A percentile compares a stretch with the other conserved stretches of the same genome.
phyloP scores from a whole-genome alignment of 768 basidiomycete genomes.

The Panaeolus papilionaceus region DNA sequence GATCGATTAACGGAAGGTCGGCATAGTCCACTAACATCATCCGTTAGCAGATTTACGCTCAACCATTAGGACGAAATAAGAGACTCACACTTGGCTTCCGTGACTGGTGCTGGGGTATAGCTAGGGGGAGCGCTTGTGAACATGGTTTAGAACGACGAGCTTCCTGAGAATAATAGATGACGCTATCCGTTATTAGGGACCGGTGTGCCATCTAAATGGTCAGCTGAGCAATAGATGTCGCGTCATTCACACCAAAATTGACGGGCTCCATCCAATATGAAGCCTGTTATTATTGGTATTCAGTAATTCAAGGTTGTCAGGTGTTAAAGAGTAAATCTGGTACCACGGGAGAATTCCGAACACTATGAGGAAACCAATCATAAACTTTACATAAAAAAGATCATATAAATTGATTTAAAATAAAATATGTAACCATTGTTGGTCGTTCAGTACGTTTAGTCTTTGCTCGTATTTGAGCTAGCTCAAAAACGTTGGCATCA shows the following conservation, averaged over 20 bases:
- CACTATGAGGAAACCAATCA: too few relatives aligned
- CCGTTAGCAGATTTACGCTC: background rate
- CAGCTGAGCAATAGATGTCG: background rate
- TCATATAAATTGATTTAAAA: too few relatives aligned
- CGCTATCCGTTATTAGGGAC: background rate
- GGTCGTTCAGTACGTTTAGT: too few relatives aligned
- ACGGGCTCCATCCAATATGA: background rate
- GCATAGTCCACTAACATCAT: slow-evolving; percentile 42
- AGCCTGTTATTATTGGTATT: too few relatives aligned
- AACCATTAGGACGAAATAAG: background rate
- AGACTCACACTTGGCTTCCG: background rate
- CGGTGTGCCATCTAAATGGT: background rate
- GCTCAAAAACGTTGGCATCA: too few relatives aligned
- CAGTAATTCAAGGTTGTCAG: too few relatives aligned
- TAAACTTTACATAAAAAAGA: too few relatives aligned
- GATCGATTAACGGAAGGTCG: slow-evolving; percentile 58
- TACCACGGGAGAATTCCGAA: too few relatives aligned
- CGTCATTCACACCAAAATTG: background rate
- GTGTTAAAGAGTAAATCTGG: too few relatives aligned
- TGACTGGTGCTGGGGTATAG: background rate
- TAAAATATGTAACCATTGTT: too few relatives aligned
- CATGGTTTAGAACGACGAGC: background rate
- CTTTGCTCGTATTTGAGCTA: too few relatives aligned
- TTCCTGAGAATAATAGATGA: background rate
- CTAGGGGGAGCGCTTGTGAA: background rate